Evolutionary conservation across 2,329 filamentous ascomycete species (phyloP).

Genomic region (Pestalotiopsis sp.): DNA sequence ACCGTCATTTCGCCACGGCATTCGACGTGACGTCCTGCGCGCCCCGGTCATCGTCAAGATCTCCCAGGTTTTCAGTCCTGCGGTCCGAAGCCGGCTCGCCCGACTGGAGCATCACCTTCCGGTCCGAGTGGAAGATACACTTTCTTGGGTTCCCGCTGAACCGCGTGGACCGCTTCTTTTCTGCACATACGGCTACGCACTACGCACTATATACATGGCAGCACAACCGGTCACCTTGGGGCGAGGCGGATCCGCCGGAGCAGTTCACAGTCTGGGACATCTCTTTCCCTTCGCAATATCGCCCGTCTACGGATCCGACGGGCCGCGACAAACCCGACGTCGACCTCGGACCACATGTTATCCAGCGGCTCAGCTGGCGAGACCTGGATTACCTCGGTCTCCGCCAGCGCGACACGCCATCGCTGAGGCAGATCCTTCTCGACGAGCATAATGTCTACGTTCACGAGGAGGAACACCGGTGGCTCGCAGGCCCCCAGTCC

Average conservation of each 20-base stretch:
- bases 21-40: constrained; percentile 46
- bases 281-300: constrained; percentile 46
- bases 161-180: constrained; percentile 63
- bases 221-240: constrained; percentile 55
- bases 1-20: constrained; percentile 61
- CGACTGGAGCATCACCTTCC: constrained; percentile 48
- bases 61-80: constrained; percentile 12
- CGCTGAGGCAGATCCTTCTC: constrained; percentile 51
- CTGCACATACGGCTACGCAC: constrained; percentile 58
- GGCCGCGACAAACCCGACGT: constrained; percentile 37
- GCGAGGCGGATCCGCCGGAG: constrained; percentile 59
- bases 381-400: constrained; percentile 56
- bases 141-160: constrained; percentile 57
- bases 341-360: constrained; percentile 41
- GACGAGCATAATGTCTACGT: constrained; percentile 55
- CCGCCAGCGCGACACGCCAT: constrained; percentile 52
- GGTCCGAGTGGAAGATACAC: constrained; percentile 63
- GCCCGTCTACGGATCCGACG: constrained; percentile 50
- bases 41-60: constrained; percentile 12
- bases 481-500: constrained; percentile 47
- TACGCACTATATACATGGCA: constrained; percentile 67
- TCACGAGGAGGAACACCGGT: constrained; percentile 56
- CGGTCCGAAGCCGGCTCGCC: constrained; percentile 10
- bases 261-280: constrained; percentile 63
- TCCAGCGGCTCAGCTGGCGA: constrained; percentile 50